Percentiles rank a stretch among this genome's conserved stretches.
phyloP scores from a whole-genome alignment of 495 filamentous ascomycete genomes.

The Penicillium waksmanii region DNA sequence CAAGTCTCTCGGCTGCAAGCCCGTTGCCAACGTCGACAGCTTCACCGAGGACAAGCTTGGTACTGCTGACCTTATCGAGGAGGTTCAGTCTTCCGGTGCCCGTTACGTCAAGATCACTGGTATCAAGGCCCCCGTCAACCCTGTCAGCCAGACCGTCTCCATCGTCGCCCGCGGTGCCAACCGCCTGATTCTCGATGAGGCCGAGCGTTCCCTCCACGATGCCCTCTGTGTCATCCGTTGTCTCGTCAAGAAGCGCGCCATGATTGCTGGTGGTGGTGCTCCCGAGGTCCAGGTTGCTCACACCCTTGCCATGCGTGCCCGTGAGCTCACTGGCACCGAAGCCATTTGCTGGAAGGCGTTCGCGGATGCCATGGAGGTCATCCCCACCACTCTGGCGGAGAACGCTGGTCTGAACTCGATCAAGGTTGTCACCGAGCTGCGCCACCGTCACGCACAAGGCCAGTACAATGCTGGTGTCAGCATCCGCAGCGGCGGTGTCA shows the following conservation, averaged over 20 bases:
- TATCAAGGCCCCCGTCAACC: slow-evolving; percentile 63
- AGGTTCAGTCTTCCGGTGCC: slow-evolving; percentile 82
- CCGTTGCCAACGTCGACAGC: slow-evolving; percentile 96
- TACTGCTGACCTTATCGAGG: slow-evolving; percentile 92
- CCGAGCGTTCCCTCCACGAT: slow-evolving; percentile 93
- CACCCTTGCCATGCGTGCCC: slow-evolving; percentile 76
- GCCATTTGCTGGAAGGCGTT: slow-evolving; percentile 99
- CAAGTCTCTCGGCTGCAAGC: slow-evolving; percentile 97
- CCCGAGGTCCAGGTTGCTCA: slow-evolving; percentile 95
- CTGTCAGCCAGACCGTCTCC: slow-evolving; percentile 84
- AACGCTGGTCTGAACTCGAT: slow-evolving; percentile 97
- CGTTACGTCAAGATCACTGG: slow-evolving; percentile 94
- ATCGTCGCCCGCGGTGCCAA: slow-evolving; percentile 95
- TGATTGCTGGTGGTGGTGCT: slow-evolving; percentile 95
- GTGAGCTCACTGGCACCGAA: slow-evolving; percentile 84
- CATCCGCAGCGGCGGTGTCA: slow-evolving; percentile 95
- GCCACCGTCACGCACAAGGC: slow-evolving; percentile 89
- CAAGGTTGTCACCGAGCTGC: slow-evolving; percentile 96
- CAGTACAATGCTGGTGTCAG: slow-evolving; percentile 96
- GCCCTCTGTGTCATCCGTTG: slow-evolving; percentile 97
- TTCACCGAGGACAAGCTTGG: slow-evolving; percentile 99
- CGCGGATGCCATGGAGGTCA: slow-evolving; percentile 95
- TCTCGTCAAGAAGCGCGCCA: slow-evolving; percentile 96
- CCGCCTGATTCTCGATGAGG: slow-evolving; percentile 91
- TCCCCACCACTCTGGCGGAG: slow-evolving; percentile 94